Evolutionary conservation across 345 rosid species (phyloP).

Genomic region (Arabidopsis arenosa): DNA sequence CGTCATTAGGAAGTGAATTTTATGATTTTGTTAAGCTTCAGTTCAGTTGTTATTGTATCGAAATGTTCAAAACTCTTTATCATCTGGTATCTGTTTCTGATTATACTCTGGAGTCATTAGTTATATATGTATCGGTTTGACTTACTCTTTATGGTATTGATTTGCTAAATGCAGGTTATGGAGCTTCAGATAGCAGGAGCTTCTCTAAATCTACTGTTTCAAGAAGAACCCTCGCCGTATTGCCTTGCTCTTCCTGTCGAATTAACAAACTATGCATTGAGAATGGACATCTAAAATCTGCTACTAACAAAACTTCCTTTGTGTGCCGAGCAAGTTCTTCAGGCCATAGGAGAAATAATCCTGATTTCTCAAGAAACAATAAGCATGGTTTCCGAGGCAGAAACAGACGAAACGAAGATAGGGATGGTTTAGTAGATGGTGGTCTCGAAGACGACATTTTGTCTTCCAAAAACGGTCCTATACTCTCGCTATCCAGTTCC

Average conservation of each 20-base stretch:
- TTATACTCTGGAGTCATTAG: background rate
- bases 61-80: background rate
- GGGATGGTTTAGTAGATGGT: conserved; percentile 49
- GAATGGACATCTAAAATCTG: conserved; percentile 45
- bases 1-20: background rate
- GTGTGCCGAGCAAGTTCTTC: conserved; percentile 65
- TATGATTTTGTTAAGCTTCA: conserved; percentile 2
- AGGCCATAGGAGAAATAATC: conserved; percentile 67
- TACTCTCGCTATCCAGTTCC: conserved; percentile 58
- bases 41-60: background rate
- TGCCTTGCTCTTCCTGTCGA: conserved; percentile 48
- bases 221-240: conserved; percentile 48
- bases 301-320: conserved; percentile 46
- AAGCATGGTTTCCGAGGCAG: conserved; percentile 63
- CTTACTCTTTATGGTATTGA: background rate
- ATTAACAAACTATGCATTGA: conserved; percentile 40
- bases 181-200: conserved; percentile 52
- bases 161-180: conserved; percentile 54
- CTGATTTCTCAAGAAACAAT: conserved; percentile 68
- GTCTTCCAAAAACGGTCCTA: conserved; percentile 65
- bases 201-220: conserved; percentile 55
- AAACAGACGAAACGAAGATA: conserved; percentile 65
- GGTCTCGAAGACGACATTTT: conserved; percentile 59
- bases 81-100: background rate
- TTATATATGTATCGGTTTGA: background rate